Evolutionary conservation across 163 green algal genomes (phyloP).

Genomic region (Scenedesmus sp.): DNA sequence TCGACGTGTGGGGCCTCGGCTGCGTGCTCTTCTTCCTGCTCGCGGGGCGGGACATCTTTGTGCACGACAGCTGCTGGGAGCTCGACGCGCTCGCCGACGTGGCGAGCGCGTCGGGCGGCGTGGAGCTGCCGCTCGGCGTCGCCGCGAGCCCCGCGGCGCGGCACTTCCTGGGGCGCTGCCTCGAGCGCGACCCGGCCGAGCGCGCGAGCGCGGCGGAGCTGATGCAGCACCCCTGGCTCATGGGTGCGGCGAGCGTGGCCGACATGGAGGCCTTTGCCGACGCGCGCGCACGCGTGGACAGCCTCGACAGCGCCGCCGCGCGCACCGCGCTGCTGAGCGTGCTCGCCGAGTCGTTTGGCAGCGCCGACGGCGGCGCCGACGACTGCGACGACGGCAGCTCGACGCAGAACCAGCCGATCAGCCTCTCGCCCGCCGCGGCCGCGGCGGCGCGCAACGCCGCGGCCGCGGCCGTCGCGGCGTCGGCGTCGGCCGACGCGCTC

Average conservation of each 20-base stretch:
- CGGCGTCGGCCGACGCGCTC: not conserved
- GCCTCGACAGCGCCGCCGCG: no score
- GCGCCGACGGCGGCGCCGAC: not conserved
- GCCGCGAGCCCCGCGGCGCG: slow-evolving; percentile 21
- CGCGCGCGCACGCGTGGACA: not conserved
- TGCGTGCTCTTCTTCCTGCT: slow-evolving; percentile 58
- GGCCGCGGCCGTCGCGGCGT: not conserved
- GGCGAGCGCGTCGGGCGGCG: not conserved
- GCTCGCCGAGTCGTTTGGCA: slow-evolving; percentile 19
- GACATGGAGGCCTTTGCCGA: slow-evolving; percentile 20
- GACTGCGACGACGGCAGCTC: no score
- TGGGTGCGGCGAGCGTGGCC: slow-evolving; percentile 7
- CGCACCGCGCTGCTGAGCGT: slow-evolving; percentile 22
- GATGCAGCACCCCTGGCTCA: slow-evolving; percentile 64
- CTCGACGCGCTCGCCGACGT: slow-evolving; percentile 39
- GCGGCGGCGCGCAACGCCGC: slow-evolving; percentile 1
- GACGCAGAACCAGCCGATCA: not conserved
- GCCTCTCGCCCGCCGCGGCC: not conserved
- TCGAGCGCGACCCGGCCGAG: slow-evolving; percentile 52
- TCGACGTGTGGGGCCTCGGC: slow-evolving; percentile 66
- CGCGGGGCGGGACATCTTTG: slow-evolving; percentile 41
- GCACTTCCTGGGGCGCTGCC: slow-evolving; percentile 44
- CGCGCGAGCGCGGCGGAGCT: slow-evolving; percentile 53
- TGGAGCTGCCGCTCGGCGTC: slow-evolving; percentile 27
- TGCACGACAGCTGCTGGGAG: slow-evolving; percentile 38